Evolutionary conservation across 257 asterid genomes (phyloP).

Genomic region (Paulownia fortunei): DNA sequence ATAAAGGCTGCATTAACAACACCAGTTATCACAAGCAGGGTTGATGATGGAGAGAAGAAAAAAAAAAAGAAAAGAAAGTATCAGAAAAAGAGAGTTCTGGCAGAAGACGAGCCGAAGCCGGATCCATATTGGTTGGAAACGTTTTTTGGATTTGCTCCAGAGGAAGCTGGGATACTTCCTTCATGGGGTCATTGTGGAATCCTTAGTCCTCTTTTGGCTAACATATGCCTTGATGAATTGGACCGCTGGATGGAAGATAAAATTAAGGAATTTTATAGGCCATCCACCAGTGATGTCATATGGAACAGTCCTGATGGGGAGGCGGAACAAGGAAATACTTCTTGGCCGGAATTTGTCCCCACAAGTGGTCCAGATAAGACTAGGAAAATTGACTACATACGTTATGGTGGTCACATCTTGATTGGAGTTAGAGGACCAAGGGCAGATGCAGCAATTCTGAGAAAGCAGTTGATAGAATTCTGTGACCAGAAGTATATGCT

Average conservation of each 20-base stretch:
- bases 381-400: conserved; percentile 86
- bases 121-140: conserved; percentile 94
- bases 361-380: conserved; percentile 98
- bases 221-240: conserved; percentile 85
- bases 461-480: conserved; percentile 87
- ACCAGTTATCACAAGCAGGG: conserved; percentile 69
- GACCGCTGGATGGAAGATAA: conserved; percentile 95
- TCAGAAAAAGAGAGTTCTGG: conserved; percentile 89
- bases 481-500: conserved; percentile 88
- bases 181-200: conserved; percentile 99
- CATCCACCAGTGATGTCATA: conserved; percentile 87
- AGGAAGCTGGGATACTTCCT: conserved; percentile 84
- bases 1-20: conserved; percentile 82
- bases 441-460: conserved; percentile 92
- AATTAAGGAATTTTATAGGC: conserved; percentile 81
- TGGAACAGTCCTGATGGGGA: conserved; percentile 89
- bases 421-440: conserved; percentile 95
- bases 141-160: conserved; percentile 96
- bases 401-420: conserved; percentile 91
- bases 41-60: conserved; percentile 75
- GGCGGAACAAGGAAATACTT: conserved; percentile 88
- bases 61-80: conserved; percentile 85
- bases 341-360: conserved; percentile 99
- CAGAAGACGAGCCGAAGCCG: conserved; percentile 98
- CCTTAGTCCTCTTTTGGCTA: conserved; percentile 91